phyloP scores from a whole-genome alignment of 2,329 filamentous ascomycete genomes.

The Alternaria ethzedia region DNA sequence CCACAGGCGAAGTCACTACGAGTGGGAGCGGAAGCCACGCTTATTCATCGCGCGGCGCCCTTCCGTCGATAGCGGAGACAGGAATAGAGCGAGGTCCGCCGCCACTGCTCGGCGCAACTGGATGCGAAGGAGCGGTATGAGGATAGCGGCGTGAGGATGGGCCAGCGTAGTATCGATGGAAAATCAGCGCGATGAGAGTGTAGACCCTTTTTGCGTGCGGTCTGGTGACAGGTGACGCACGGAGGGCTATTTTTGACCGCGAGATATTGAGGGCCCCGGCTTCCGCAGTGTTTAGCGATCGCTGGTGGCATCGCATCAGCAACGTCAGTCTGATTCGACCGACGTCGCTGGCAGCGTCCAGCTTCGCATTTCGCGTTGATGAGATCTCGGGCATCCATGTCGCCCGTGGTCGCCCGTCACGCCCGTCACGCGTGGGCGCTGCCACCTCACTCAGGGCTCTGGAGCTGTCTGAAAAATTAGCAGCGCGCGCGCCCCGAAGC shows the following conservation, averaged over 20 bases:
- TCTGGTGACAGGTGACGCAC: slow-evolving; percentile 29
- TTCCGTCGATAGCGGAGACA: slow-evolving; percentile 1
- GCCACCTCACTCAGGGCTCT: neutral
- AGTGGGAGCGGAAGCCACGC: neutral
- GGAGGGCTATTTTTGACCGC: slow-evolving; percentile 34
- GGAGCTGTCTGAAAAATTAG: slow-evolving; percentile 6
- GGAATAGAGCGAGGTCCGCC: slow-evolving; percentile 9
- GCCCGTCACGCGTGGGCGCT: neutral
- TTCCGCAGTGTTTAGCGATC: slow-evolving; percentile 29
- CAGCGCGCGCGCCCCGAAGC: slow-evolving; percentile 14
- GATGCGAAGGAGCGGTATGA: slow-evolving; percentile 8
- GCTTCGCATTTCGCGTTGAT: neutral
- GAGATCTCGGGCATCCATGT: neutral
- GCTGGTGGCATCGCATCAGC: slow-evolving; percentile 31
- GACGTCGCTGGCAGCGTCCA: neutral
- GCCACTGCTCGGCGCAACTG: slow-evolving; percentile 2
- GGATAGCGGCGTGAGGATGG: neutral
- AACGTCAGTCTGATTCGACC: slow-evolving; percentile 17
- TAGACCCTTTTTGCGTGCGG: slow-evolving; percentile 8
- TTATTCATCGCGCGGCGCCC: neutral
- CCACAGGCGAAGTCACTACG: neutral
- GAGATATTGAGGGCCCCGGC: slow-evolving; percentile 30
- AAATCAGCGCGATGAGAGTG: slow-evolving; percentile 7
- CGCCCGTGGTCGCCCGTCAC: neutral
- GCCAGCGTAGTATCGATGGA: slow-evolving; percentile 16